Conservation (phyloP, 2,329 filamentous ascomycete genomes). For the Pseudogymnoascus sp. region DNA sequence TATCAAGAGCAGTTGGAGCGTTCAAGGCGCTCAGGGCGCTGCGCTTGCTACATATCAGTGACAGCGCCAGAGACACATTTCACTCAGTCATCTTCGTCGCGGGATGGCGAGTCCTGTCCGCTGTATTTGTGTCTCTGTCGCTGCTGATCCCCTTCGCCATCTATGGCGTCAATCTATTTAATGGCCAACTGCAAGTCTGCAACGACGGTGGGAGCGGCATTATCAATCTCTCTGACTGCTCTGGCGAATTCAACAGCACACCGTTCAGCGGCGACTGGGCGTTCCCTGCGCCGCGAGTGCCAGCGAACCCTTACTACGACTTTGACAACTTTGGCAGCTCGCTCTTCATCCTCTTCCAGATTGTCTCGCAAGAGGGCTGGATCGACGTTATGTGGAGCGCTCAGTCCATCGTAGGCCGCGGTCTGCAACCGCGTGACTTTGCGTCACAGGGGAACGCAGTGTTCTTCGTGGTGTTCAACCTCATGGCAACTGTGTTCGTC, state of each 20-base stretch:
- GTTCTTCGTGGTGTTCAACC: slow-evolving; percentile 95
- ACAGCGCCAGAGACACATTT: slow-evolving; percentile 91
- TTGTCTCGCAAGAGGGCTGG: slow-evolving; percentile 98
- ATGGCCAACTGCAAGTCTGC: slow-evolving; percentile 69
- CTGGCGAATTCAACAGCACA: slow-evolving; percentile 70
- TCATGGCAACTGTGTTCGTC: slow-evolving; percentile 92
- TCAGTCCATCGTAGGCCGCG: slow-evolving; percentile 71
- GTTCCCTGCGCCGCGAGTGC: slow-evolving; percentile 74
- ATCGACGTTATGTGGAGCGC: slow-evolving; percentile 81
- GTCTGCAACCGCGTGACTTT: slow-evolving; percentile 63
- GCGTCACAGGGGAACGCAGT: slow-evolving; percentile 76
- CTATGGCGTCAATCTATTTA: slow-evolving; percentile 89
- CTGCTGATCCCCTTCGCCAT: slow-evolving; percentile 94
- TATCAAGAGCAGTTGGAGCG: slow-evolving; percentile 85
- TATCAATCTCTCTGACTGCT: slow-evolving; percentile 62
- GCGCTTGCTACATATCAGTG: slow-evolving; percentile 87
- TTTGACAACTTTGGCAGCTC: slow-evolving; percentile 95
- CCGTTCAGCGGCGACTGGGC: slow-evolving; percentile 72
- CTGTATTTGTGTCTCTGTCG: slow-evolving; percentile 88
- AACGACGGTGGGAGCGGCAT: slow-evolving; percentile 61
- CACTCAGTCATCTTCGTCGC: slow-evolving; percentile 92
- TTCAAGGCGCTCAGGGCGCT: slow-evolving; percentile 95
- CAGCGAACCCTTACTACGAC: slow-evolving; percentile 74
- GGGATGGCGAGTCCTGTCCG: slow-evolving; percentile 76
- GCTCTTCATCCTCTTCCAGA: slow-evolving; percentile 94